A percentile compares a stretch with the other conserved stretches of the same genome.
Evolutionary conservation across 2,329 filamentous ascomycete genomes (phyloP).

Genomic region (Thyridium curvatum): DNA sequence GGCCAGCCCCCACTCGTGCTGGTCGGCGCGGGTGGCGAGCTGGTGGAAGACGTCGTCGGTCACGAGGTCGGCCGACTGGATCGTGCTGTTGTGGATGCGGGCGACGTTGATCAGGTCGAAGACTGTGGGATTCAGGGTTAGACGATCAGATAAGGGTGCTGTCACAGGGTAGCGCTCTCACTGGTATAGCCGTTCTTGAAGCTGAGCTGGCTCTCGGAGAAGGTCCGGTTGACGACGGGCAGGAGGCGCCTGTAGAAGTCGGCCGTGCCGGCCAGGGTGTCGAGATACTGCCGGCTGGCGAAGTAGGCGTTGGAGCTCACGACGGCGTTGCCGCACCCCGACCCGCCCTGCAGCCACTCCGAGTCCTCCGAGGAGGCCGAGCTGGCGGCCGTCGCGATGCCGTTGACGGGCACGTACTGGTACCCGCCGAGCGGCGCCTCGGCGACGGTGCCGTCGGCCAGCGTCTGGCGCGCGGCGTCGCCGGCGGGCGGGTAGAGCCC

Average conservation of each 20-base stretch:
- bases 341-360: constrained; percentile 53
- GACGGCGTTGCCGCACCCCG: constrained; percentile 48
- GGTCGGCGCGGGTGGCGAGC: constrained; percentile 67
- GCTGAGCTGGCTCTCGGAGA: constrained; percentile 33
- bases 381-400: constrained; percentile 48
- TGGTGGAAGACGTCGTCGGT: constrained; percentile 52
- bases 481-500: constrained; percentile 78
- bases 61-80: constrained; percentile 53
- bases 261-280: constrained; percentile 41
- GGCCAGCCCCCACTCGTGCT: constrained; percentile 75
- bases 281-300: constrained; percentile 36
- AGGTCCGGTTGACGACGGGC: constrained; percentile 49
- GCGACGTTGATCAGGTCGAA: constrained; percentile 56
- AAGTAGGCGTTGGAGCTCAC: constrained; percentile 51
- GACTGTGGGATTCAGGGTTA: constrained; percentile 31
- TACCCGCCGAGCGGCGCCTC: constrained; percentile 70
- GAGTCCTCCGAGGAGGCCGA: constrained; percentile 48
- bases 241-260: constrained; percentile 52
- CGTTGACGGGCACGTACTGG: constrained; percentile 73
- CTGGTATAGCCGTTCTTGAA: constrained; percentile 59
- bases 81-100: constrained; percentile 52
- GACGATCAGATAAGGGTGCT: neutral
- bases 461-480: constrained; percentile 44
- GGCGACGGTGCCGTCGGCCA: constrained; percentile 65
- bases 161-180: constrained; percentile 33